Evolutionary conservation across 2,329 filamentous ascomycete genomes (phyloP), one percentile per base, ranked within the genome.

Genomic region (Dothideomycetidae sp.): DNA sequence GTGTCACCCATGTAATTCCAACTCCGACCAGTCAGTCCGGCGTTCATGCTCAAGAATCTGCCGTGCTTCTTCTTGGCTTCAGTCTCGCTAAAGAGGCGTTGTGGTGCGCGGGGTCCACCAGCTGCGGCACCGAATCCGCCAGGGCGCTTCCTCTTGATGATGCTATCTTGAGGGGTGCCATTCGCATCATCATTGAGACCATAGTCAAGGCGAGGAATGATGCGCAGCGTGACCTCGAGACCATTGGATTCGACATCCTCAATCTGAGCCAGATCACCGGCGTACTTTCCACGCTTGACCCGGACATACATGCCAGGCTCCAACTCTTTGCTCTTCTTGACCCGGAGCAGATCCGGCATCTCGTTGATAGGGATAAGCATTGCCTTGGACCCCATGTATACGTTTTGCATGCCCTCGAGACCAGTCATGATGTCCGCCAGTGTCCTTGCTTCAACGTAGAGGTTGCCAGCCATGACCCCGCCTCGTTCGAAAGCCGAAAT

Each of bases 291-390:
- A 37, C 82, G 74, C 55, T 76, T 78, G 45, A 96, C 75, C 45
- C 90, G 83, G 36, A 96, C 88, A 71, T 90, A 98, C 26, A 84
- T 84, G 45, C 88, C 88, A 7, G 80, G 81, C 49, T 90, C 76
- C 21, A 98, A 66, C 16, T 77, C 76, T 33, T 85, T 81, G 2
- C 81, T 88, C 63, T 93, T 93, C 43, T 75, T 78, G 17, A 93
- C 83, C 36, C 85, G 76, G 12, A 98, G 68, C n/a, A 98, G 71
- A 59, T 96, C 90, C 2, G 90, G 88, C 78, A 94, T 93, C 59
- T 98, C 90, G 57, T 93, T 93, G 51, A 96, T 85, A 33, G 90
- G 83, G 29, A 98, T 84, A 36, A 96, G 66, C 31, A 86, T 73
- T 62, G 90, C 78, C 59, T 85, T 90, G 17, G 75, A 80, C 40